phyloP scores from a whole-genome alignment of 2,329 filamentous ascomycete genomes.

The Periconia macrospinosa region DNA sequence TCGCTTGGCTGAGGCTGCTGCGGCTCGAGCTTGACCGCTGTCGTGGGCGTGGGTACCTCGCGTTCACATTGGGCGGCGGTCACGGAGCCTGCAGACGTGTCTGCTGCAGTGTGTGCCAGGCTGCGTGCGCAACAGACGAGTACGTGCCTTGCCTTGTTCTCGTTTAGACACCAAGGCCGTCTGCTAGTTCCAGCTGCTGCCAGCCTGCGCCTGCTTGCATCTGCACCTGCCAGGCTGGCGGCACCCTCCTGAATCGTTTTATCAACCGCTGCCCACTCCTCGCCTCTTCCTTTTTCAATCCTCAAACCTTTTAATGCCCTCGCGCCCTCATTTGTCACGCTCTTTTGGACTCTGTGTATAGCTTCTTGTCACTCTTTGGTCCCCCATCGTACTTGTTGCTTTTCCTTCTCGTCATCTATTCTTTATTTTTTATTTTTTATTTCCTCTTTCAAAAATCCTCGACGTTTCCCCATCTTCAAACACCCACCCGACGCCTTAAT shows the following conservation, averaged over 20 bases:
- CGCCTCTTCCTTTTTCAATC: constrained; percentile 28
- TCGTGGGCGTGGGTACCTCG: constrained; percentile 11
- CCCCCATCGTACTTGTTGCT: constrained; percentile 9
- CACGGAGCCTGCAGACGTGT: constrained; percentile 25
- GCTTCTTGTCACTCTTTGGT: constrained; percentile 40
- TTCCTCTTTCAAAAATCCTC: constrained; percentile 6
- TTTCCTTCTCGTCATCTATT: constrained; percentile 9
- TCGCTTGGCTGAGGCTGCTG: constrained; percentile 8
- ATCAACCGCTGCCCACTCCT: constrained; percentile 34
- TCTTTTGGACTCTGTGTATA: constrained; percentile 42
- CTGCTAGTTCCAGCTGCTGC: background rate
- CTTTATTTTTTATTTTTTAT: constrained; percentile 21
- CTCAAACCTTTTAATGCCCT: constrained; percentile 38
- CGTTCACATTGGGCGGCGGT: constrained; percentile 31
- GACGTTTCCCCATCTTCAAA: background rate
- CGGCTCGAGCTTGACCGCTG: constrained; percentile 31
- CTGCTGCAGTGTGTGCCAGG: too few relatives aligned
- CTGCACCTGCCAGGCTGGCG: too few relatives aligned
- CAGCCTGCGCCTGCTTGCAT: constrained; percentile 9
- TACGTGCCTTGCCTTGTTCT: constrained; percentile 29
- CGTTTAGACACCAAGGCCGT: constrained; percentile 8
- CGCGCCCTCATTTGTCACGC: constrained; percentile 30
- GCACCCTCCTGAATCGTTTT: constrained; percentile 27
- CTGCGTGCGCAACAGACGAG: constrained; percentile 31
- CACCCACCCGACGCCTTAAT: constrained; percentile 33